Percentiles rank a stretch among this genome's conserved stretches.
These are phyloP conservation scores for Chlamydomonas asymmetrica DNA, from an alignment of 139 green algal species.

Conservation along the genomic window DNA sequence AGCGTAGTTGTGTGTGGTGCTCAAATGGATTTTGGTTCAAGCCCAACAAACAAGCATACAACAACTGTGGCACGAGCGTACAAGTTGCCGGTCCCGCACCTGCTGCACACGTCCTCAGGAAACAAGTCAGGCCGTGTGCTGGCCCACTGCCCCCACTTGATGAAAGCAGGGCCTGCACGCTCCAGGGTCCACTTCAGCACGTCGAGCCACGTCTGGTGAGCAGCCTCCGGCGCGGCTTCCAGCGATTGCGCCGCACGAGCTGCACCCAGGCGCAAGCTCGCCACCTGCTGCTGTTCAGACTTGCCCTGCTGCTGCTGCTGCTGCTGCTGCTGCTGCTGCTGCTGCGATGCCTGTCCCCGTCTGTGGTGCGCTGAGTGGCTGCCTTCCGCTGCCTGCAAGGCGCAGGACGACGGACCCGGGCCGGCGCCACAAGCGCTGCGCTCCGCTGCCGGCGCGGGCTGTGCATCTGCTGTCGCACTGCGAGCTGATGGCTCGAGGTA, in stretches of 20 bases:
- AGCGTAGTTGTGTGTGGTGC: too few relatives aligned
- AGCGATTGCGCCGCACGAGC: conserved; percentile 47
- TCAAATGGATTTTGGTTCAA: conserved; percentile 35
- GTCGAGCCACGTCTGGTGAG: conserved; percentile 62
- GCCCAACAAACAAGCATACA: not conserved
- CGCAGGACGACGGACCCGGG: too few relatives aligned
- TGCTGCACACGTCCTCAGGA: conserved; percentile 68
- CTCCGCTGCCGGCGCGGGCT: too few relatives aligned
- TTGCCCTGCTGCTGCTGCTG: not conserved
- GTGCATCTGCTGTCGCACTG: too few relatives aligned
- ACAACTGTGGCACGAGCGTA: conserved; percentile 2
- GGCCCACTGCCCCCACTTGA: conserved; percentile 93
- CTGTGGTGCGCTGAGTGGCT: not conserved
- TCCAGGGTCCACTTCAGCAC: conserved; percentile 82
- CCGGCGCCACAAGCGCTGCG: too few relatives aligned
- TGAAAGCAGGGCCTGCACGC: conserved; percentile 68
- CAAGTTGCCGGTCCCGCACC: not conserved
- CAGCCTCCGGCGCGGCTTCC: conserved; percentile 39
- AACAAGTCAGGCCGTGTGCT: conserved; percentile 91
- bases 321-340: not conserved
- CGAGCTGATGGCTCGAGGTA: too few relatives aligned
- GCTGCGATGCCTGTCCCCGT: not conserved
- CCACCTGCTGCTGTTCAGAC: conserved; percentile 42
- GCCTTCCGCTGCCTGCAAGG: too few relatives aligned
- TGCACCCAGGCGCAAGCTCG: conserved; percentile 65